Evolutionary conservation across 441 rosid species (phyloP).

Genomic region (Croton laevigatus): DNA sequence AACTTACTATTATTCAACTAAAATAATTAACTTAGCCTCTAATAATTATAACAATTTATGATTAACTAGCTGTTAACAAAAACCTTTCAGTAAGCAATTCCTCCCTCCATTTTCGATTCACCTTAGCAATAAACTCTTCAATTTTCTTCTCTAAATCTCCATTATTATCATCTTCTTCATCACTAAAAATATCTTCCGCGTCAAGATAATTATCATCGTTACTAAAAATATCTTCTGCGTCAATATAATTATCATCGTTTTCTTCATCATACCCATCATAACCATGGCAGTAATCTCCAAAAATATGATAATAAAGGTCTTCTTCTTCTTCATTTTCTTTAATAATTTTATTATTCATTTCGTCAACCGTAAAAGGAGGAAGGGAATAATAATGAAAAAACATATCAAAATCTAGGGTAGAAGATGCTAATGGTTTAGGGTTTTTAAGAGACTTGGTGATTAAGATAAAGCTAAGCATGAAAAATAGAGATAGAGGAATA

Average conservation of each 20-base stretch:
- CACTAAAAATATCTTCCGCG: slow-evolving; percentile 13
- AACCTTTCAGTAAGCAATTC: slow-evolving; percentile 26
- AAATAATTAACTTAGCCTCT: background rate
- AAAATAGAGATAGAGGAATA: slow-evolving; percentile 18
- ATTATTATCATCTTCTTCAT: slow-evolving; percentile 14
- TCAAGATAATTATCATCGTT: background rate
- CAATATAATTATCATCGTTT: background rate
- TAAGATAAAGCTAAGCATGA: slow-evolving; percentile 24
- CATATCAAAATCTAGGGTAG: slow-evolving; percentile 18
- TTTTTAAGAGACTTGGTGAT: slow-evolving; percentile 23
- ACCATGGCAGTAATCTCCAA: slow-evolving; percentile 1
- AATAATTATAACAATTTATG: too few relatives aligned
- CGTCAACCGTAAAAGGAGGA: background rate
- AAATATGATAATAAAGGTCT: slow-evolving; percentile 9
- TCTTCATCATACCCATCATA: slow-evolving; percentile 20
- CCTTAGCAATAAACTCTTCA: slow-evolving; percentile 38
- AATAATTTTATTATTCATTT: background rate
- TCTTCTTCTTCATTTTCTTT: background rate
- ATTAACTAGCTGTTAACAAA: slow-evolving; percentile 13
- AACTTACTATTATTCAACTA: too few relatives aligned
- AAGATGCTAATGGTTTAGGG: background rate
- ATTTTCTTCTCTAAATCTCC: slow-evolving; percentile 26
- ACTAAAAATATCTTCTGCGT: slow-evolving; percentile 15
- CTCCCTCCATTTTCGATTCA: slow-evolving; percentile 29
- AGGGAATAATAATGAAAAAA: background rate